A percentile compares a stretch with the other conserved stretches of the same genome.
These are phyloP conservation scores for Fonsecaea pedrosoi DNA, from an alignment of 2,329 filamentous ascomycete genomes.

Conservation along the genomic window DNA sequence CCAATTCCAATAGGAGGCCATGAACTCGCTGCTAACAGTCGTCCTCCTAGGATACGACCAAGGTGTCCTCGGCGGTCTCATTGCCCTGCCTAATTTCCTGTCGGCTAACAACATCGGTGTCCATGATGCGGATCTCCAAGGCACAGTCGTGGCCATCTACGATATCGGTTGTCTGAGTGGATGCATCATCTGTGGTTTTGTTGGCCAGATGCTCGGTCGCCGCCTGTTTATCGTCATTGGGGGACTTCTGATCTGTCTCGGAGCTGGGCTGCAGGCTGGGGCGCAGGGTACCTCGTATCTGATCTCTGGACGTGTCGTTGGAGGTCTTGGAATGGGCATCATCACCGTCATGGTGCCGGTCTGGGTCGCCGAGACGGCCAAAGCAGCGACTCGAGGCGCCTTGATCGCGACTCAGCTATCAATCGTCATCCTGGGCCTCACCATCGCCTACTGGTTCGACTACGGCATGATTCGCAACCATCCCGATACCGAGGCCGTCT, in stretches of 20 bases:
- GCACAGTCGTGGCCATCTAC: constrained; percentile 58
- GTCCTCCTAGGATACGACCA: constrained; percentile 31
- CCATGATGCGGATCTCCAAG: constrained; percentile 54
- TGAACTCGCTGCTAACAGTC: neutral
- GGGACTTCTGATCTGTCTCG: constrained; percentile 58
- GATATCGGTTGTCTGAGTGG: constrained; percentile 52
- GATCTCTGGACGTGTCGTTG: constrained; percentile 37
- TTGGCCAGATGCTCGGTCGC: constrained; percentile 48
- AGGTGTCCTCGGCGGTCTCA: constrained; percentile 53
- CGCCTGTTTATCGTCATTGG: constrained; percentile 62
- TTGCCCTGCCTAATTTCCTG: constrained; percentile 59
- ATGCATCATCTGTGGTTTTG: constrained; percentile 47
- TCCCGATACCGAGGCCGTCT: constrained; percentile 32
- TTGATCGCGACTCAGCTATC: constrained; percentile 33
- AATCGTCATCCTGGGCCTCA: constrained; percentile 24
- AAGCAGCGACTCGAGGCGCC: constrained; percentile 24
- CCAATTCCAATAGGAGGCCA: too few species aligned
- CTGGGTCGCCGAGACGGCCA: constrained; percentile 31
- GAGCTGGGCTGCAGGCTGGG: constrained; percentile 48
- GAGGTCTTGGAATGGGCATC: constrained; percentile 32
- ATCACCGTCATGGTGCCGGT: constrained; percentile 33
- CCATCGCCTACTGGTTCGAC: constrained; percentile 33
- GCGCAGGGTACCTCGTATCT: constrained; percentile 32
- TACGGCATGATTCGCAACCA: constrained; percentile 30
- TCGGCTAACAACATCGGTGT: constrained; percentile 27